Evolutionary conservation across 352 stramenopile species (phyloP), one percentile per base, ranked within the genome.

Genomic region (Phytophthora pini): DNA sequence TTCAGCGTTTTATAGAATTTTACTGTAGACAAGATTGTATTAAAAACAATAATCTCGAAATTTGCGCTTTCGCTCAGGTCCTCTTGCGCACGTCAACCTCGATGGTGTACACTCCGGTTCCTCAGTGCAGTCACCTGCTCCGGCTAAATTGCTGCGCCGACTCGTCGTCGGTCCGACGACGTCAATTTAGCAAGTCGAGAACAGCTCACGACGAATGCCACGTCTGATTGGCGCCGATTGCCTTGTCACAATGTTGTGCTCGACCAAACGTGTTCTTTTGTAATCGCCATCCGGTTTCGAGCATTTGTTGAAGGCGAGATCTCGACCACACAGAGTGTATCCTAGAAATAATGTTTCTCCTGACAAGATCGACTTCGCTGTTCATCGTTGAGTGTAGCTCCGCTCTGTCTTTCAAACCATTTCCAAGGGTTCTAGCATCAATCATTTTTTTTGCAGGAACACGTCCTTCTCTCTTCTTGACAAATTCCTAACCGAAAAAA

Each of bases 161-260:
- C 17, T 20, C 17, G 17, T 20, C 17, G 17, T 20, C 17, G 17
- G 17, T 20, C 17, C 17, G 17, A 20, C 17, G 17, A 20, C 17
- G 17, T 20, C 17, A 5, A 54, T 61, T 60, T 40, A 61, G 41
- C 43, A 53, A 45, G 13, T 54, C 22, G 22, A 49, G 6, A 8
- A 58, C 57, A 65, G 32, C 47, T 27, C 57, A 65, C 57, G 3
- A 40, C 29, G 39, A 40, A 34, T 34, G 57, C 48, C 57, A 53
- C 48, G 41, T 59, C 39, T 65, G 57, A 65, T 65, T 65, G 57
- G 57, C 10, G 49, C 20, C n/a, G 47, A 22, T 40, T 13, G 17
- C 15, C 57, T 58, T 65, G 57, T 65, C 57, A 47, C 47, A 65
- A 65, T 47, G 24, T 54, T 22, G 38, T 39, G 26, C 17, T 31